A percentile compares a stretch with the other conserved stretches of the same genome.
Evolutionary conservation across 768 basidiomycete genomes (phyloP).

Genomic region (Tephrocybe rancida): DNA sequence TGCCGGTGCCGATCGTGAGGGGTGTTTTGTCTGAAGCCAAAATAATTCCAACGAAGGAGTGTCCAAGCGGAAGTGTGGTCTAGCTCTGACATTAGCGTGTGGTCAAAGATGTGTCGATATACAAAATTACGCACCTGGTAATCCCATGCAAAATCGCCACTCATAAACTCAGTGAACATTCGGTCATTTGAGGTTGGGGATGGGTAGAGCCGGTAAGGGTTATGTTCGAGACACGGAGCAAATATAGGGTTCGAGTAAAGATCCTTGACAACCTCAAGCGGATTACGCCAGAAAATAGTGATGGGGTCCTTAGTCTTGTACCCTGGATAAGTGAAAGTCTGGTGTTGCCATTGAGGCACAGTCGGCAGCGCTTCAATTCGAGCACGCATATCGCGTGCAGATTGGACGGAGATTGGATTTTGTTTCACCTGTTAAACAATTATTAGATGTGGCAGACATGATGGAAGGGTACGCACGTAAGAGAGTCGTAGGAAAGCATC

Average conservation of each 20-base stretch:
- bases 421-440: not conserved
- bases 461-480: not conserved
- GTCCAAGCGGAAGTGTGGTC: not conserved
- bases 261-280: not conserved
- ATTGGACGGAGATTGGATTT: not conserved
- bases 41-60: too few relatives aligned
- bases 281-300: not conserved
- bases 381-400: not conserved
- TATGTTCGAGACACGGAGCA: not conserved
- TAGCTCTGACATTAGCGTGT: not conserved
- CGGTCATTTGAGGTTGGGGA: conserved; percentile 7
- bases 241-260: not conserved
- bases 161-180: conserved; percentile 26
- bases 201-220: conserved; percentile 19
- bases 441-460: not conserved
- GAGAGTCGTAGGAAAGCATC: not conserved
- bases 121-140: conserved; percentile 19
- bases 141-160: conserved; percentile 23
- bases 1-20: too few relatives aligned
- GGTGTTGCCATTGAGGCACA: not conserved
- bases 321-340: not conserved
- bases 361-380: not conserved
- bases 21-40: too few relatives aligned
- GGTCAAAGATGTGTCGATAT: not conserved
- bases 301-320: not conserved